Evolutionary conservation across 73 alveolate species (phyloP), one percentile per base, ranked within the genome.

Genomic region (Paramecium octaurelia): DNA sequence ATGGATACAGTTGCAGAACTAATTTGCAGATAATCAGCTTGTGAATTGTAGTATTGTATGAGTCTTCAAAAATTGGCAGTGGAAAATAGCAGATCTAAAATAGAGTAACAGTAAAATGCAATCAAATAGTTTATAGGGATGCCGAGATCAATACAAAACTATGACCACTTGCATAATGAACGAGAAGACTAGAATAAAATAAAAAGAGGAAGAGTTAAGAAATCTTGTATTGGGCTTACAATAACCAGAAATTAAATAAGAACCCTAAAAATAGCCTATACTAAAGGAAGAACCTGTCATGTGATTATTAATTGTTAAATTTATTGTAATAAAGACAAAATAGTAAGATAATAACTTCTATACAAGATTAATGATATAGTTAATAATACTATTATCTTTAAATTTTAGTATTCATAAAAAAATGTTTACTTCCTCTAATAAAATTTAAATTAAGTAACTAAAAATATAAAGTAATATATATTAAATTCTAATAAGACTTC

Each of bases 1-100:
- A 58, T 70, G 58, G 91, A 89, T 71, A 89, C 94, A 24, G 94
- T 89, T 0, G 94, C 94, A 4, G 94, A 89, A 48, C n/a, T 89
- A 83, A 89, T 89, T 10, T 89, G 94, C 36, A 38, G 94, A 89
- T 64, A 89, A 42, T 70, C 68, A 31, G 94, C 94, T 42, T 89
- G 94, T 46, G 94, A 89, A 46, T 70, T 89, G 42, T 46, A 89
- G n/a, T 89, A 89, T 89, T 89, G 94, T 46, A 9, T 89, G 68
- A 70, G 92, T 71, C 43, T 89, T 2, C 58, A 89, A 54, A 70
- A 46, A 89, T 64, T 70, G 57, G 94, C 94, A 10, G 94, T 83
- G 23, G 94, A 89, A 71, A 89, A 89, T 89, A 44, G 85, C 42
- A 89, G 94, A 89, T 44, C 85, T 38, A 89, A 89, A 21, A 70